Base-by-base conservation (phyloP, 768 basidiomycete species). In the Tylopilus vinaceipallidus region DNA sequence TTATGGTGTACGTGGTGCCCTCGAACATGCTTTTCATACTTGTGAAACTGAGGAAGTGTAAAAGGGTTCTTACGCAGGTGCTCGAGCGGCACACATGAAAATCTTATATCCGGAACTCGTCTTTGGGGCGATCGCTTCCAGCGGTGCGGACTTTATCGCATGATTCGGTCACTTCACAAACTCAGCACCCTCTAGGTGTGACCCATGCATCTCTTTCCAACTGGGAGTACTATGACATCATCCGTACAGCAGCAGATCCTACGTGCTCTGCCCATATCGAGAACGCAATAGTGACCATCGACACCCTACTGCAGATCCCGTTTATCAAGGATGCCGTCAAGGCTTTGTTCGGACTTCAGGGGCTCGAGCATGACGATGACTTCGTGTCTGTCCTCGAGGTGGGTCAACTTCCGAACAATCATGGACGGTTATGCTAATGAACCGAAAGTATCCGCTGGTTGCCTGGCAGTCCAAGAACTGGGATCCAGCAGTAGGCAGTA, bases 201-300 rank as follows among this genome's bases (percentile, higher is more conserved):
- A 95, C 91, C 0, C 91, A 95, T 59, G 93, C 95, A 3, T 66
- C 80, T 8, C 68, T 94, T 29, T 73, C 81, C 54, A 90, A 88
- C 59, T 92, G 91, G 83, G 82, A 95, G 67, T 97, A 95, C 68
- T 85, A 84, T 77, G 89, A 92, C 34, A 77, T 95, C 59, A 87
- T 89, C 55, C 79, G 88, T 43, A 73, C 71, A 13, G 83, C 79
- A 22, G 86, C 87, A 3, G 81, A 88, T 57, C 75, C 78, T 0
- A 73, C 67, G 33, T 91, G 87, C 64, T 78, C 82, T 6, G 58
- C 61, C 9, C 79, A 81, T 55, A 70, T 90, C 27, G 75, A 81
- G 58, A 75, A 76, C 24, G 65, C 83, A 7, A 77, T 90, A 50
- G 50, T 69, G 26, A 73, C 75, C 6, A 78, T 94, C 50, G 91